Conservation (phyloP, 2,329 filamentous ascomycete genomes). For the Fusarium sp. region DNA sequence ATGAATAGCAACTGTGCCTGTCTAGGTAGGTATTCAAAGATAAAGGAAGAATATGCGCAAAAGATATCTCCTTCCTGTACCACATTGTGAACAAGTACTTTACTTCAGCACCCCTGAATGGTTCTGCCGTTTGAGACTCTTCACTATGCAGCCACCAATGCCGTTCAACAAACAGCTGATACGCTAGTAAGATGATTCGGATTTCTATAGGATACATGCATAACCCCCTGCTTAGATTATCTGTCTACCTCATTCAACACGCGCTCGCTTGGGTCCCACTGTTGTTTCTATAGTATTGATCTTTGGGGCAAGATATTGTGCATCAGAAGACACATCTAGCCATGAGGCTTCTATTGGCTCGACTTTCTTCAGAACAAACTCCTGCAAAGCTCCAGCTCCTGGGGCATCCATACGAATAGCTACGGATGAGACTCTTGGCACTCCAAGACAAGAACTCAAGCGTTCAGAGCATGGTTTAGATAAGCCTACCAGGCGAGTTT, state of each 20-base stretch:
- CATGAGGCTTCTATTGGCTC: conserved; percentile 63
- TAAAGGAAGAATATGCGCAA: background rate
- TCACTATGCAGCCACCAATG: background rate
- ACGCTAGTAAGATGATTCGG: background rate
- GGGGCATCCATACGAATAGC: conserved; percentile 67
- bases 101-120: background rate
- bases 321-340: conserved; percentile 47
- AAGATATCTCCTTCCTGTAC: background rate
- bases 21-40: background rate
- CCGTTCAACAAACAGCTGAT: background rate
- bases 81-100: background rate
- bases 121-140: background rate
- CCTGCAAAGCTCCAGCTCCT: conserved; percentile 63
- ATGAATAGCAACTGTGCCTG: background rate
- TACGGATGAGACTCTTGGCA: conserved; percentile 72
- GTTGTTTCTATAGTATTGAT: conserved; percentile 50
- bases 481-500: conserved; percentile 69
- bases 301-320: conserved; percentile 45
- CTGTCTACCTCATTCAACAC: conserved; percentile 5
- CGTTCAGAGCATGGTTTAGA: conserved; percentile 67
- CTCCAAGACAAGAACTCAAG: conserved; percentile 64
- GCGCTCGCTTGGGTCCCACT: conserved; percentile 46
- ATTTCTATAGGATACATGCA: background rate
- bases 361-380: conserved; percentile 64
- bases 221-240: background rate